These are phyloP conservation scores for Haematococcus lacustris DNA, from an alignment of 139 green algal species.

Conservation along the genomic window DNA sequence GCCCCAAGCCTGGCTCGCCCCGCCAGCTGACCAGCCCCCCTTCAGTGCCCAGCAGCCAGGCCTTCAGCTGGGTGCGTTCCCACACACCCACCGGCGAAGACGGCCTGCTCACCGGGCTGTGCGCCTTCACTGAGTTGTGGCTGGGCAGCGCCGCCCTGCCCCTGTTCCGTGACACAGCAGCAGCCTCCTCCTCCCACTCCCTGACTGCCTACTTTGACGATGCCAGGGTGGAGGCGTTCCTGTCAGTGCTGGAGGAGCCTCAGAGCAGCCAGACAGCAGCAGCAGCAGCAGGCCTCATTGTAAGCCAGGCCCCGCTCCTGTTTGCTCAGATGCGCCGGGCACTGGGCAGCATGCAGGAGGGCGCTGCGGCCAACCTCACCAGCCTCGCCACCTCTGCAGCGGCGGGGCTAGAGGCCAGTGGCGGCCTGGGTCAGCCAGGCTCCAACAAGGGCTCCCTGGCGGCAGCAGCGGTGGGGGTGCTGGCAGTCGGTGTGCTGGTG, in stretches of 20 bases:
- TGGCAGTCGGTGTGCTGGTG: not conserved
- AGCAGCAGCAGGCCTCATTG: not conserved
- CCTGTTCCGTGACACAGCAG: slow-evolving; percentile 31
- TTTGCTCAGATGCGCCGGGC: not conserved
- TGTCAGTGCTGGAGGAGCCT: slow-evolving; percentile 29
- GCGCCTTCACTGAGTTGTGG: slow-evolving; percentile 46
- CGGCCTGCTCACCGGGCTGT: slow-evolving; percentile 52
- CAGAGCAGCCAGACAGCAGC: not conserved
- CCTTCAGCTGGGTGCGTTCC: slow-evolving; percentile 31
- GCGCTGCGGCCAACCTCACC: not conserved
- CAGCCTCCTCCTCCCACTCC: slow-evolving; percentile 18
- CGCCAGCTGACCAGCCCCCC: too few species aligned
- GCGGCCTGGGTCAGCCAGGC: not conserved
- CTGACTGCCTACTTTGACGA: slow-evolving; percentile 49
- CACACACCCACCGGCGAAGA: slow-evolving; percentile 24
- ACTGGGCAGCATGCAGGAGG: not conserved
- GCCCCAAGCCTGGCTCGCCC: too few species aligned
- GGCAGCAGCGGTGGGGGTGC: not conserved
- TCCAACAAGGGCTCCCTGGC: not conserved
- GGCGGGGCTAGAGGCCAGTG: not conserved
- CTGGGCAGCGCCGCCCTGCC: slow-evolving; percentile 42
- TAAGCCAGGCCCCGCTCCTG: not conserved
- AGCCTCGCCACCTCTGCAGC: too few species aligned
- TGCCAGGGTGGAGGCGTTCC: slow-evolving; percentile 26
- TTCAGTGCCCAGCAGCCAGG: not conserved